A percentile compares a stretch with the other conserved stretches of the same genome.
phyloP scores from a whole-genome alignment of 2,329 filamentous ascomycete genomes.

The Phaeosphaeriaceae sp. region DNA sequence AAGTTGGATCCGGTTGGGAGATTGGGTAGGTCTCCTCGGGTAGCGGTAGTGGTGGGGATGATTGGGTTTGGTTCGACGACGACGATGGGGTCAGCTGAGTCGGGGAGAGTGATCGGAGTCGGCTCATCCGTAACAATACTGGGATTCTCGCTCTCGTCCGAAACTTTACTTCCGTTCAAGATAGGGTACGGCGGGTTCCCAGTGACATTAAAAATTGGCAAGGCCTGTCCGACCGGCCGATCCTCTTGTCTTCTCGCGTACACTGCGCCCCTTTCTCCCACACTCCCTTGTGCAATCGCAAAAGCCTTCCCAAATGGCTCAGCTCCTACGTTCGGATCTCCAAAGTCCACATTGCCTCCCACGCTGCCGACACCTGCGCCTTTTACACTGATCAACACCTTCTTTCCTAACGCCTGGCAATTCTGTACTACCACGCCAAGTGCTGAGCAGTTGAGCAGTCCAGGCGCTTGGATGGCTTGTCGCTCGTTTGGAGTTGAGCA shows the following conservation, averaged over 20 bases:
- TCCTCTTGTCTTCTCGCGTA: background rate
- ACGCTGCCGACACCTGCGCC: conserved; percentile 30
- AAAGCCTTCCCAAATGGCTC: conserved; percentile 19
- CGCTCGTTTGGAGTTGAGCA: conserved; percentile 38
- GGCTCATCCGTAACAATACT: background rate
- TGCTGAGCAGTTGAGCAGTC: conserved; percentile 47
- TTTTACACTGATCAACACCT: conserved; percentile 50
- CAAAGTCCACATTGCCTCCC: conserved; percentile 22
- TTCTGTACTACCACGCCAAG: conserved; percentile 41
- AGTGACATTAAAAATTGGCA: background rate
- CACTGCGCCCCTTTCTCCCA: background rate
- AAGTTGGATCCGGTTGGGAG: background rate
- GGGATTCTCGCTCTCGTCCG: background rate
- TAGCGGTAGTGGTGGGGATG: background rate
- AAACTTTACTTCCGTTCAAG: background rate
- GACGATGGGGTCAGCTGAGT: background rate
- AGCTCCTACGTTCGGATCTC: conserved; percentile 8
- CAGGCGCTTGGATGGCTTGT: conserved; percentile 46
- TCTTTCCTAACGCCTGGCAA: conserved; percentile 51
- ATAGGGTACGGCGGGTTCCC: background rate
- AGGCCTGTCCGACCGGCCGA: background rate
- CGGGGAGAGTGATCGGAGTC: background rate
- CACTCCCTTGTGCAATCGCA: background rate
- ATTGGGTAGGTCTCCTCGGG: background rate
- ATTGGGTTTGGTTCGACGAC: background rate